Conservation (phyloP, 2,329 filamentous ascomycete genomes). For the Gremmenia infestans region DNA sequence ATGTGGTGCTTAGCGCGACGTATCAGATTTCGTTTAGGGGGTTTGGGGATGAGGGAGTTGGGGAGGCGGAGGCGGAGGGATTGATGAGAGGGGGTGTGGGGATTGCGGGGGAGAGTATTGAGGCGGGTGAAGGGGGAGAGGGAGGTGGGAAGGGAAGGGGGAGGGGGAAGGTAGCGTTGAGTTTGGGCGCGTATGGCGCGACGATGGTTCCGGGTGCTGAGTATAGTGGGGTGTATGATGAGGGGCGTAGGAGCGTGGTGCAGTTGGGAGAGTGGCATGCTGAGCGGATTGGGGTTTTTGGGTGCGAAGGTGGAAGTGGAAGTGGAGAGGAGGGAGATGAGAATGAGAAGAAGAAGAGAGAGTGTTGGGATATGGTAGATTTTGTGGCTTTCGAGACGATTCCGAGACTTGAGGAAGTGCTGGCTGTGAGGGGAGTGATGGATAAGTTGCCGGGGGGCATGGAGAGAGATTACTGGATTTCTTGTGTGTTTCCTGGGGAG, state of each 20-base stretch:
- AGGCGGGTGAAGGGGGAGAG: constrained; percentile 36
- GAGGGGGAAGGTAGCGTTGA: constrained; percentile 48
- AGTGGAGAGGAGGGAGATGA: not conserved
- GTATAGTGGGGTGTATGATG: constrained; percentile 58
- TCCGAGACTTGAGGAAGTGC: constrained; percentile 56
- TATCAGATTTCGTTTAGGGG: constrained; percentile 59
- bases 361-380: constrained; percentile 35
- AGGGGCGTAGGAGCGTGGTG: constrained; percentile 38
- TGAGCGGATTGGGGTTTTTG: constrained; percentile 48
- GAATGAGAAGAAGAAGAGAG: not conserved
- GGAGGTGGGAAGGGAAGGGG: constrained; percentile 38
- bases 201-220: constrained; percentile 62
- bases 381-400: constrained; percentile 63
- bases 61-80: constrained; percentile 57
- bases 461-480: constrained; percentile 47
- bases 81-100: constrained; percentile 68
- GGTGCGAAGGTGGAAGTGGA: not conserved
- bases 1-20: constrained; percentile 62
- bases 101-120: constrained; percentile 56
- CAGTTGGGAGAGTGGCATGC: constrained; percentile 52
- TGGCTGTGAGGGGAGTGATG: constrained; percentile 35
- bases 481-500: constrained; percentile 56
- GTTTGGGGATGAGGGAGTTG: constrained; percentile 35
- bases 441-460: not conserved
- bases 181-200: constrained; percentile 62